A percentile compares a stretch with the other conserved stretches of the same genome.
phyloP scores from a whole-genome alignment of 441 rosid genomes.

The Theobroma grandiflorum region DNA sequence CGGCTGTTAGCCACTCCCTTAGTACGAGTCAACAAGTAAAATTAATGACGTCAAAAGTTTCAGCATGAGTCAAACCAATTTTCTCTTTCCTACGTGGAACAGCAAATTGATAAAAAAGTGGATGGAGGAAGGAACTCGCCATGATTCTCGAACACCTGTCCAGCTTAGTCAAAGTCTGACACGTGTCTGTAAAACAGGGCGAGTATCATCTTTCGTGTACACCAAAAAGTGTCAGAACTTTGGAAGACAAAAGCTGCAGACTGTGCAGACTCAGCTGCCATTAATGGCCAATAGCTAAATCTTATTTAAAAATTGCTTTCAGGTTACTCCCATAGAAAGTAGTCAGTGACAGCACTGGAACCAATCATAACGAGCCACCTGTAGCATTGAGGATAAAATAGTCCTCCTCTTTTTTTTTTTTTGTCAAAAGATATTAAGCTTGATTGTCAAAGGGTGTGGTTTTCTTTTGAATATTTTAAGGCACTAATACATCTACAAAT shows the following conservation, averaged over 20 bases:
- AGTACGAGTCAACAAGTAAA: background rate
- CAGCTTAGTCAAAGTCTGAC: background rate
- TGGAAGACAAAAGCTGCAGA: background rate
- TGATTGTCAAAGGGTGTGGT: too few species aligned
- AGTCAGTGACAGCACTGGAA: background rate
- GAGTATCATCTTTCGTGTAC: background rate
- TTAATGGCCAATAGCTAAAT: background rate
- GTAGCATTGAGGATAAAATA: background rate
- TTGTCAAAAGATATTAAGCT: too few species aligned
- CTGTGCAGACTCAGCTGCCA: background rate
- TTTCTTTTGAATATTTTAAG: too few species aligned
- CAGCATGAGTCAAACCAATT: conserved; percentile 33
- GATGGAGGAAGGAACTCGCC: background rate
- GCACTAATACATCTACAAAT: too few species aligned
- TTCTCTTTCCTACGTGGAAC: background rate
- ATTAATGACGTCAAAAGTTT: conserved; percentile 31
- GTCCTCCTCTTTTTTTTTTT: too few species aligned
- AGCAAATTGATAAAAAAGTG: background rate
- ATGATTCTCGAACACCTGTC: background rate
- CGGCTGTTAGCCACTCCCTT: too few species aligned
- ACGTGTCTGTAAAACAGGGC: background rate
- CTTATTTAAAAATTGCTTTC: too few species aligned
- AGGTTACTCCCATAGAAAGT: too few species aligned
- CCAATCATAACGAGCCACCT: background rate
- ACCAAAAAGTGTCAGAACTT: background rate